Evolutionary conservation across 441 rosid genomes (phyloP), one percentile per base, ranked within the genome.

Genomic region (Aleurites moluccanus): DNA sequence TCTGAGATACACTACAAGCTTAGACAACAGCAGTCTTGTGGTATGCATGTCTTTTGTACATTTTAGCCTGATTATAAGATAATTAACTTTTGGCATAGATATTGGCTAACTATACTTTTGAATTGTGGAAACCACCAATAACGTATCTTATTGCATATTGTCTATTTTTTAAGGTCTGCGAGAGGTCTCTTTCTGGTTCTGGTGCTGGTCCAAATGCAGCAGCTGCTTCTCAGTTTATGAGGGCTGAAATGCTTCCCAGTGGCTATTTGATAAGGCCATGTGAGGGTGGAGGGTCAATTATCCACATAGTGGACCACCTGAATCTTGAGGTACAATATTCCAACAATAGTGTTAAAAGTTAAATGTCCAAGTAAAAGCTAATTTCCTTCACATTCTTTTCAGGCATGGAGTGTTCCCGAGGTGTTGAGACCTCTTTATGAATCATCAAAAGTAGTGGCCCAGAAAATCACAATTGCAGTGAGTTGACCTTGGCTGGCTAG

Each of bases 371-470:
- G 30, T 9, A 38, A 40, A 28, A 20, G 68, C 47, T 77, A 23
- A 65, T n/a, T 40, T 76, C 21, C 23, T 23, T 65, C 10, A 44
- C 27, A n/a, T 38, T 73, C 52, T 67, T 77, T 78, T 52, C 78
- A 96, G 99, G 96, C 96, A 6, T 92, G 98, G 99, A 94, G 95
- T 73, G 99, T 94, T 75, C 99, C 99, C 0, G 99, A 96, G 83
- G 99, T 96, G 69, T 87, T 96, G 67, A 89, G 98, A 21, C 97
- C 99, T 2, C 93, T 92, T 23, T 96, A 96, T 40, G 94, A 92
- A 83, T 96, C 99, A 62, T 91, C 97, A 3, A 94, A 89, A 90
- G 87, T 90, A 14, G 88, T 96, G 38, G 99, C 99, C 11, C 99
- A 94, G 78, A 94, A 91, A 82, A 87, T 89, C 87, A 96, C 99